Conservation (phyloP, 83 land plant species). For the Diphasiastrum complanatum region DNA sequence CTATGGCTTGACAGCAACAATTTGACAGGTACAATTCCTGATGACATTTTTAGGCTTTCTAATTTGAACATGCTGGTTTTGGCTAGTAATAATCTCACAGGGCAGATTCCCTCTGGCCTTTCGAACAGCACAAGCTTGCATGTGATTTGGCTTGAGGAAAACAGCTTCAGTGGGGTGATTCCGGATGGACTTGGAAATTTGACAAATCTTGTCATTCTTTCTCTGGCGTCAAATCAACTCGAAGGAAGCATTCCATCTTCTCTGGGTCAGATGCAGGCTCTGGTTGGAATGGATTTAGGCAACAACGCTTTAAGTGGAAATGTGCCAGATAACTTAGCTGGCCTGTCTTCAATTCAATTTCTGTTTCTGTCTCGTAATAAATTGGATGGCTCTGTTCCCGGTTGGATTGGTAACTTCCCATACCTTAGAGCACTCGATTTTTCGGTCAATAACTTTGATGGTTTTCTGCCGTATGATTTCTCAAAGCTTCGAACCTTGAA, state of each 20-base stretch:
- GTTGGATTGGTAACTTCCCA: background rate
- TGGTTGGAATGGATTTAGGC: slow-evolving; percentile 1
- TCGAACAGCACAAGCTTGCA: background rate
- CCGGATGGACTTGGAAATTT: background rate
- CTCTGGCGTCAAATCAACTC: background rate
- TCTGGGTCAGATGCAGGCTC: background rate
- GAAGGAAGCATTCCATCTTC: background rate
- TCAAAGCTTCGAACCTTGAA: background rate
- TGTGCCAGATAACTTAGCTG: background rate
- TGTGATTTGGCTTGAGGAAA: slow-evolving; percentile 1
- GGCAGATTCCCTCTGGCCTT: background rate
- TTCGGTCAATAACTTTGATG: slow-evolving; percentile 8
- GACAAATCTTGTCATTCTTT: background rate
- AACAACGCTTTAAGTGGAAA: background rate
- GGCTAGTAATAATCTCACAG: background rate
- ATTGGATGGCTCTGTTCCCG: slow-evolving; percentile 4
- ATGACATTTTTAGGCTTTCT: background rate
- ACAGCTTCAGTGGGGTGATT: background rate
- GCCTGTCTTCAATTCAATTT: background rate
- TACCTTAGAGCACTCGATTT: background rate
- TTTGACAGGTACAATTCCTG: background rate
- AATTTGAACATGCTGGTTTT: background rate
- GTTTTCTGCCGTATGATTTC: background rate
- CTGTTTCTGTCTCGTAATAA: background rate
- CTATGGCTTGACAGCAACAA: slow-evolving; percentile 4